Evolutionary conservation across 2,329 filamentous ascomycete genomes (phyloP), one percentile per base, ranked within the genome.

Genomic region (Thelonectria rubi): DNA sequence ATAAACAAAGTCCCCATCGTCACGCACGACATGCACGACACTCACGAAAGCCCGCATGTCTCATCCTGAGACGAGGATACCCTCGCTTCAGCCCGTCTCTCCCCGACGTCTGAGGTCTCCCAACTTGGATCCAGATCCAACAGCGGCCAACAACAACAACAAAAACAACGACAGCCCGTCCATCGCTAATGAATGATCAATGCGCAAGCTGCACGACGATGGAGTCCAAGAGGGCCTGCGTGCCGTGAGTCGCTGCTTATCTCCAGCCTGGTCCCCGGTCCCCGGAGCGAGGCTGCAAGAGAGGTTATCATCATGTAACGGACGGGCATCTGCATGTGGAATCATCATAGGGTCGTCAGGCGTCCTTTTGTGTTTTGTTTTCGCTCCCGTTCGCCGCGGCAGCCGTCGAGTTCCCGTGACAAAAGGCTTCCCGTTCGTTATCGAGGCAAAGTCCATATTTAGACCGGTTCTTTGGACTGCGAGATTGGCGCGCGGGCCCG

Each of bases 1-100:
- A 40, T 34, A 58, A 58, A 32, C 18, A 46, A 34, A 11, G 14
- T 24, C 39, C 49, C 18, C 49, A 26, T 37, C 12, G 21, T n/a
- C 39, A 14, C 20, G 14, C 32, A 34, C 24, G 21, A 32, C 42
- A 18, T n/a, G 37, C 26, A 20, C 39, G 56, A 45, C 40, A 43
- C 20, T 17, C 40, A 6, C 30, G 18, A 34, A 32, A 21, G 37
- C n/a, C 24, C 46, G 51, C n/a, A 24, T 52, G 58, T 61, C 58
- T 61, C 47, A 61, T 57, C 15, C 42, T 48, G 39, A 55, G 46
- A 60, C 52, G 48, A 60, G 47, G 53, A 24, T 46, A 30, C 51
- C 58, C 52, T 46, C 49, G 43, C 32, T 34, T 14, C 11, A 34
- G 14, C 45, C 32, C 26, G 26, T 40, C 18, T 48, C 34, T 37